Conservation (phyloP, 148 eudicot species). For the Suaeda aralocaspica region DNA sequence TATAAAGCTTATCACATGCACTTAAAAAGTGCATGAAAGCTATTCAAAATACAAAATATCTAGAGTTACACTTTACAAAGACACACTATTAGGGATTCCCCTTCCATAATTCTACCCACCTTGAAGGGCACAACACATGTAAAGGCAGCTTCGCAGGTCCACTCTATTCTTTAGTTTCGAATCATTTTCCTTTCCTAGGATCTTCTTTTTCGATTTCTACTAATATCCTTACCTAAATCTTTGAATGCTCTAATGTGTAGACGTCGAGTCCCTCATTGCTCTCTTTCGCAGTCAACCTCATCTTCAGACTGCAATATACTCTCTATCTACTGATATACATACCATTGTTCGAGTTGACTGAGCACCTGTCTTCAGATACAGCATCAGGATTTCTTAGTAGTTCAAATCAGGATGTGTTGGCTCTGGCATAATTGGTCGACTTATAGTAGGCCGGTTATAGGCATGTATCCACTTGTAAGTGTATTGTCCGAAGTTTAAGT, state of each 20-base stretch:
- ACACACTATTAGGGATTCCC: constrained; percentile 86
- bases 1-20: constrained; percentile 10
- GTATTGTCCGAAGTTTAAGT: constrained; percentile 83
- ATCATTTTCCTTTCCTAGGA: constrained; percentile 43
- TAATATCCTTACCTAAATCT: constrained; percentile 46
- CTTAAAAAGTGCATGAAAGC: neutral
- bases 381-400: constrained; percentile 53
- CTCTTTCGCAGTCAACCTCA: constrained; percentile 76
- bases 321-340: constrained; percentile 75
- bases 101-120: constrained; percentile 62
- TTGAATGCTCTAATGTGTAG: constrained; percentile 53
- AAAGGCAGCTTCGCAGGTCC: constrained; percentile 77
- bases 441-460: constrained; percentile 76
- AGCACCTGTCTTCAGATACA: constrained; percentile 62
- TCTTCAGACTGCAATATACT: constrained; percentile 73
- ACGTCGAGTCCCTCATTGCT: constrained; percentile 58
- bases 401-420: constrained; percentile 54
- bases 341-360: constrained; percentile 58
- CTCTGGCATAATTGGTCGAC: constrained; percentile 68
- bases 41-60: neutral
- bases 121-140: constrained; percentile 61
- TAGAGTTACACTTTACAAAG: constrained; percentile 34
- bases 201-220: constrained; percentile 43
- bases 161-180: constrained; percentile 51
- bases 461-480: constrained; percentile 79